Evolutionary conservation across 495 filamentous ascomycete genomes (phyloP).

Genomic region (Penicillium diatomitis): DNA sequence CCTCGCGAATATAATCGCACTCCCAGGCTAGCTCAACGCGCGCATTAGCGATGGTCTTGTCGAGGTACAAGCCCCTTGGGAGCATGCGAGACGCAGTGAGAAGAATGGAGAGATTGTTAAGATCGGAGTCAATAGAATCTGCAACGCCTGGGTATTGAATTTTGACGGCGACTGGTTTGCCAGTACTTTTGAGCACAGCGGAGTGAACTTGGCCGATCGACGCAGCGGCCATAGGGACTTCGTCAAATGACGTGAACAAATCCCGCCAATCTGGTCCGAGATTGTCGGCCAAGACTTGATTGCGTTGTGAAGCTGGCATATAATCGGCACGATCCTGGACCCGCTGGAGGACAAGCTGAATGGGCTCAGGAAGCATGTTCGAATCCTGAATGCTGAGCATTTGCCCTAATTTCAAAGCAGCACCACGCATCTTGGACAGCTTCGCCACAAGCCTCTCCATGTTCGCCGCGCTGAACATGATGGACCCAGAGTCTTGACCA

Average conservation of each 20-base stretch:
- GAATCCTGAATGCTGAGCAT: constrained; percentile 97
- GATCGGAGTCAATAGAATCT: constrained; percentile 87
- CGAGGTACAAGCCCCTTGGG: constrained; percentile 84
- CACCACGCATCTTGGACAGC: constrained; percentile 90
- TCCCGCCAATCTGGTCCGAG: constrained; percentile 81
- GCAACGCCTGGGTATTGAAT: constrained; percentile 97
- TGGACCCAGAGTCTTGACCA: constrained; percentile 53
- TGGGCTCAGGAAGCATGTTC: constrained; percentile 83
- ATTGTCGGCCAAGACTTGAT: constrained; percentile 68
- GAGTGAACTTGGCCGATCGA: constrained; percentile 96
- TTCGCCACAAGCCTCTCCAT: constrained; percentile 88
- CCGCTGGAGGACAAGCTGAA: constrained; percentile 79
- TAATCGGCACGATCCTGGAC: constrained; percentile 97
- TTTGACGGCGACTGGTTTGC: constrained; percentile 79
- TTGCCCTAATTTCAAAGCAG: constrained; percentile 95
- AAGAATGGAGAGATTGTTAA: constrained; percentile 84
- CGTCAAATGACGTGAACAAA: constrained; percentile 75
- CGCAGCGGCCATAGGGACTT: constrained; percentile 90
- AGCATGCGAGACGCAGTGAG: constrained; percentile 82
- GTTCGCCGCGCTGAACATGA: constrained; percentile 82
- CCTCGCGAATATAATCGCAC: constrained; percentile 90
- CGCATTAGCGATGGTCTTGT: constrained; percentile 98
- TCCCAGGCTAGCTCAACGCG: constrained; percentile 90
- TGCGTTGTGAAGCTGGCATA: constrained; percentile 88
- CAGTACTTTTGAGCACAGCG: constrained; percentile 67